Conservation (phyloP, 2,329 filamentous ascomycete genomes). For the Apiospora rasikravindrae region DNA sequence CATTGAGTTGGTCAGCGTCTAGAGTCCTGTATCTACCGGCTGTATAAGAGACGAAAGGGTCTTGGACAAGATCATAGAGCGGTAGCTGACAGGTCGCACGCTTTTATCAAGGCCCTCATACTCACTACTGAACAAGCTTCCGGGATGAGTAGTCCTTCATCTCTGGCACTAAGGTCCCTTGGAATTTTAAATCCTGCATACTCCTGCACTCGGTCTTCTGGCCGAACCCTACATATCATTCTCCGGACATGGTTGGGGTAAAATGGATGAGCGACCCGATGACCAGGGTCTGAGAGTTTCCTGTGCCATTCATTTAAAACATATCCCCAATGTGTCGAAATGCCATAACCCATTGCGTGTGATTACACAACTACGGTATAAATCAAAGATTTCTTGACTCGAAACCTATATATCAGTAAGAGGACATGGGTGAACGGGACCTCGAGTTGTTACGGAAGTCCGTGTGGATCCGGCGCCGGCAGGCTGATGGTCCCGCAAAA, state of each 20-base stretch:
- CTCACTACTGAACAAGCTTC: neutral
- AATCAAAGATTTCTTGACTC: neutral
- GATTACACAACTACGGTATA: neutral
- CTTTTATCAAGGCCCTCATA: neutral
- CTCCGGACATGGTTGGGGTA: constrained; percentile 14
- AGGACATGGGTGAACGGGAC: neutral
- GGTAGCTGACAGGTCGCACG: neutral
- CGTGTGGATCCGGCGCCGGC: neutral
- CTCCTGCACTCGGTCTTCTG: neutral
- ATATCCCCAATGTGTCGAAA: neutral
- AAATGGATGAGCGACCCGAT: neutral
- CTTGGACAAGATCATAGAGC: neutral
- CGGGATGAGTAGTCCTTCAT: neutral
- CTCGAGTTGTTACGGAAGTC: neutral
- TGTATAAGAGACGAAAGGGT: neutral
- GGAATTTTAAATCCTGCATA: neutral
- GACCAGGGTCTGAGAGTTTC: neutral
- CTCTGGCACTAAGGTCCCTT: constrained; percentile 1
- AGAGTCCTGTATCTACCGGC: neutral
- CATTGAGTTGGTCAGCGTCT: constrained; percentile 14
- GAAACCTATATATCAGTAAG: neutral
- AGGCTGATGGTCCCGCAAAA: neutral
- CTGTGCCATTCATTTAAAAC: neutral
- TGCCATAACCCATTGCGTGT: neutral
- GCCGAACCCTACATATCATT: constrained; percentile 7